Conservation (phyloP, 805 yeast genomes). For the Spathaspora boniae region DNA sequence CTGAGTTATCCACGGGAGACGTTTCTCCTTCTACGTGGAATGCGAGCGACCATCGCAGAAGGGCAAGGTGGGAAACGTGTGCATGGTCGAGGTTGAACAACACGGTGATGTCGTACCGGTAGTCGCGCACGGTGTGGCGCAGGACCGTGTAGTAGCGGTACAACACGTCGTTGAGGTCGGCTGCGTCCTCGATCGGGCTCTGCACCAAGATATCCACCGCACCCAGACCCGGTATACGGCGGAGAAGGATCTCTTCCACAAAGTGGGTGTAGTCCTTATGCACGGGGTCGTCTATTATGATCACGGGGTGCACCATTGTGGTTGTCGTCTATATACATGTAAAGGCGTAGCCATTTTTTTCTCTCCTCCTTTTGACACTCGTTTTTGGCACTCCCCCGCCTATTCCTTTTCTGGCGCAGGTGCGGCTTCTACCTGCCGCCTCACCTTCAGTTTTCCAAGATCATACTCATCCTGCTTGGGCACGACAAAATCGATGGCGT, state of each 20-base stretch:
- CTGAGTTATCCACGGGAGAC: no score
- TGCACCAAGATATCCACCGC: conserved; percentile 24
- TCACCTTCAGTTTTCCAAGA: no score
- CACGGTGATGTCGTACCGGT: conserved; percentile 27
- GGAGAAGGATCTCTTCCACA: conserved; percentile 6
- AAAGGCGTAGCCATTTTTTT: conserved; percentile 1
- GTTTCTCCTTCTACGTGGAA: no score
- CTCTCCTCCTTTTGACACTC: conserved; percentile 10
- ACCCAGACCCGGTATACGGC: neutral
- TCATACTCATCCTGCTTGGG: no score
- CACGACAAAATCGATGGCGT: no score
- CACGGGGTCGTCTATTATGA: conserved; percentile 14
- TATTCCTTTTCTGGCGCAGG: no score
- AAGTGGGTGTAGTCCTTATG: conserved; percentile 12
- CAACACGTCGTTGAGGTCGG: conserved; percentile 25
- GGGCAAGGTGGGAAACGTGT: no score
- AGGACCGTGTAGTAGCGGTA: conserved; percentile 25
- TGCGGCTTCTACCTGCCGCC: no score
- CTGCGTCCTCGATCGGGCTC: conserved; percentile 16
- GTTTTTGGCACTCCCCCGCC: conserved; percentile 16
- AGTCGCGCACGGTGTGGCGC: conserved; percentile 20
- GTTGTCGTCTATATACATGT: neutral
- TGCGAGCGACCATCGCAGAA: no score
- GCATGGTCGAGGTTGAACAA: conserved; percentile 19
- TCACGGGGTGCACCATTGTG: conserved; percentile 7